phyloP scores from a whole-genome alignment of 768 basidiomycete species.

The Steccherinum ochraceum region DNA sequence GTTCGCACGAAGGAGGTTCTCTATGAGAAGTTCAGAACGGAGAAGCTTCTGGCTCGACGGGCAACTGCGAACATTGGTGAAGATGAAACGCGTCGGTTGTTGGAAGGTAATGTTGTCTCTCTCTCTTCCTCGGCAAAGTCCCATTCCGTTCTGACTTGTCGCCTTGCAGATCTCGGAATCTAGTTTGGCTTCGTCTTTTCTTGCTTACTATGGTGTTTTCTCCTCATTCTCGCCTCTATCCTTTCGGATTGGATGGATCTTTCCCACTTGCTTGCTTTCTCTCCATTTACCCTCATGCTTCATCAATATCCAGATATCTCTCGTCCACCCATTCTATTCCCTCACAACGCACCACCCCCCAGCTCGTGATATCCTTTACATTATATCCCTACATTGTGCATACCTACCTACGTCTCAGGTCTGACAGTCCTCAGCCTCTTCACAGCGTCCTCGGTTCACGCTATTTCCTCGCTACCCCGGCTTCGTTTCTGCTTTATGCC shows the following conservation, averaged over 20 bases:
- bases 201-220: neutral
- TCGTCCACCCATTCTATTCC: neutral
- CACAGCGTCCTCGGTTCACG: neutral
- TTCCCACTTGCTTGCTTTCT: neutral
- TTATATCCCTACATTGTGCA: neutral
- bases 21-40: constrained; percentile 91
- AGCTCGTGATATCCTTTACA: neutral
- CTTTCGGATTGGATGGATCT: neutral
- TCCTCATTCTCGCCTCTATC: neutral
- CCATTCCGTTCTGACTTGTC: neutral
- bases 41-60: constrained; percentile 82
- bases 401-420: too few relatives aligned
- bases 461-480: too few relatives aligned
- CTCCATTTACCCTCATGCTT: neutral
- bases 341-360: too few relatives aligned
- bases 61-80: constrained; percentile 76
- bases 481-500: too few relatives aligned
- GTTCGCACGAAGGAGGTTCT: constrained; percentile 80
- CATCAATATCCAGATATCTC: neutral
- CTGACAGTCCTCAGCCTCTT: neutral
- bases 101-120: constrained; percentile 50
- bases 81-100: constrained; percentile 62
- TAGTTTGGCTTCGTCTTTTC: neutral
- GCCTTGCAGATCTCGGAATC: neutral
- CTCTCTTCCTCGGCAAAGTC: neutral